These are phyloP conservation scores for Psophocarpus tetragonolobus DNA, from an alignment of 306 rosid species.

Conservation along the genomic window DNA sequence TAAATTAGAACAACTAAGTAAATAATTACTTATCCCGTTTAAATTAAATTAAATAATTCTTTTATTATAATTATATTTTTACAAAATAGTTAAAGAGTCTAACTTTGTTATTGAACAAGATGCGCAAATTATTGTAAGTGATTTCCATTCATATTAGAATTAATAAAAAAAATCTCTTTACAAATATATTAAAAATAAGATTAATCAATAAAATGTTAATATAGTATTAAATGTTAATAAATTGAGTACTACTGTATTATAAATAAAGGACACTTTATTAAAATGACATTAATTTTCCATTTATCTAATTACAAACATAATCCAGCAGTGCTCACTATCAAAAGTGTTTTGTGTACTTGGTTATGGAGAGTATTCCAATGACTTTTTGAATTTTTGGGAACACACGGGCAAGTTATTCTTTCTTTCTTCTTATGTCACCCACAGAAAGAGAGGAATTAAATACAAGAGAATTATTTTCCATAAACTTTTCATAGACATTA, in stretches of 20 bases:
- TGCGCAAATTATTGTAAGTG: too few relatives aligned
- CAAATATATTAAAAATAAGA: not conserved
- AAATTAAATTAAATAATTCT: not conserved
- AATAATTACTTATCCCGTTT: not conserved
- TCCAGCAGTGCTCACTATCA: not conserved
- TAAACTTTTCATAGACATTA: not conserved
- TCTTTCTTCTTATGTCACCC: not conserved
- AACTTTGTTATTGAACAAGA: too few relatives aligned
- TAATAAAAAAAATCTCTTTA: too few relatives aligned
- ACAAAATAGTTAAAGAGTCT: too few relatives aligned
- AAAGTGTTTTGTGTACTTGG: not conserved
- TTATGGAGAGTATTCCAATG: not conserved
- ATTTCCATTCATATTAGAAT: too few relatives aligned
- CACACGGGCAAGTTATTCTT: not conserved
- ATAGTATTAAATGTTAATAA: too few relatives aligned
- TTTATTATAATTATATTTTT: not conserved
- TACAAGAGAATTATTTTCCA: not conserved
- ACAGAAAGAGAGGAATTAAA: not conserved
- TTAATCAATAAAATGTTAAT: not conserved
- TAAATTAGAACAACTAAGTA: not conserved
- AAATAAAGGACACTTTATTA: not conserved
- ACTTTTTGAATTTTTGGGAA: not conserved
- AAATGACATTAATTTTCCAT: not conserved
- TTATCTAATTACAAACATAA: not conserved
- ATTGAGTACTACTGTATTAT: not conserved